phyloP scores from a whole-genome alignment of 441 rosid species.

The Adansonia gregorii region DNA sequence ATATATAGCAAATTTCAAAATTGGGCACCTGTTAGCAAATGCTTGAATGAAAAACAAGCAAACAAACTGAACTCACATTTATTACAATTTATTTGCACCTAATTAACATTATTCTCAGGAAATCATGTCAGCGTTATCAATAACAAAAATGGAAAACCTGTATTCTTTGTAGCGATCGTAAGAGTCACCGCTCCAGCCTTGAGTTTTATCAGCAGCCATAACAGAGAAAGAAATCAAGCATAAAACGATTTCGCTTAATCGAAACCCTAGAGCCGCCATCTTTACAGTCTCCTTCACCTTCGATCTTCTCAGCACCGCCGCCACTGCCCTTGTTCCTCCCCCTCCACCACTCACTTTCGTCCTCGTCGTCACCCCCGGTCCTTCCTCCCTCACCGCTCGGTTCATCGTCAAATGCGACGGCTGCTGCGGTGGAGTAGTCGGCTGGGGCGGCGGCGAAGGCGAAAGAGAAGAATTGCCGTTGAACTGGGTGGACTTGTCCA shows the following conservation, averaged over 20 bases:
- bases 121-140: not conserved
- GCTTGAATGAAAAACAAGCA: not conserved
- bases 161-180: slow-evolving; percentile 91
- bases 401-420: slow-evolving; percentile 34
- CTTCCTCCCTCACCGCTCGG: slow-evolving; percentile 50
- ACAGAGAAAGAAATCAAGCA: slow-evolving; percentile 92
- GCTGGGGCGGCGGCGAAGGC: slow-evolving; percentile 29
- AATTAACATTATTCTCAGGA: not conserved
- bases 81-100: not conserved
- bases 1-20: not conserved
- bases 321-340: slow-evolving; percentile 30
- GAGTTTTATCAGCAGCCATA: slow-evolving; percentile 93
- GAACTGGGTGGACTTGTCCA: slow-evolving; percentile 51
- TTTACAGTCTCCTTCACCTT: slow-evolving; percentile 40
- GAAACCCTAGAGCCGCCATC: slow-evolving; percentile 62
- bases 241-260: slow-evolving; percentile 64
- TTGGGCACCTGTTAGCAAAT: not conserved
- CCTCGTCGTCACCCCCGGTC: slow-evolving; percentile 22
- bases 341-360: slow-evolving; percentile 41
- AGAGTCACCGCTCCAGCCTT: slow-evolving; percentile 98
- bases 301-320: slow-evolving; percentile 41
- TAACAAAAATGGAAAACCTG: slow-evolving; percentile 46
- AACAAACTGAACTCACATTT: not conserved
- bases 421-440: slow-evolving; percentile 27
- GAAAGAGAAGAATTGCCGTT: slow-evolving; percentile 41